Evolutionary conservation across 1,284 basidiomycete species (phyloP).

Genomic region (Vanrija pseudolonga): DNA sequence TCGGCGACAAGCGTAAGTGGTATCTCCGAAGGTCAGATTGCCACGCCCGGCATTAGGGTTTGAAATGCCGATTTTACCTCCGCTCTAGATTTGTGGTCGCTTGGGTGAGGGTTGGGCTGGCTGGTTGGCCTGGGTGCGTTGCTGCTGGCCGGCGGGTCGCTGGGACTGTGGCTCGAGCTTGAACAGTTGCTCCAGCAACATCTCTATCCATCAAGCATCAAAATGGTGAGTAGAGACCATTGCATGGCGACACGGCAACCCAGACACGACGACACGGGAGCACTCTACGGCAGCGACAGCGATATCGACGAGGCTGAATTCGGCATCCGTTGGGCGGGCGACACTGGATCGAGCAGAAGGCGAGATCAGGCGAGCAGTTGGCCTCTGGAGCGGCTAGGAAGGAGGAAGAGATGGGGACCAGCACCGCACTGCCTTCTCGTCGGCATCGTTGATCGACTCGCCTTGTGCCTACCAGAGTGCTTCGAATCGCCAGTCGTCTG

Average conservation of each 20-base stretch:
- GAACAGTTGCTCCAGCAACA: conserved; percentile 1
- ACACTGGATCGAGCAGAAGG: not conserved
- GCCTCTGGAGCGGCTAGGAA: not conserved
- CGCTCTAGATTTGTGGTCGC: not conserved
- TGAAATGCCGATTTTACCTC: no score
- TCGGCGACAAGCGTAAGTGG: no score
- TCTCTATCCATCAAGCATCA: conserved; percentile 11
- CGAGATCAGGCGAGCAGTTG: not conserved
- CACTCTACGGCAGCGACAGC: not conserved
- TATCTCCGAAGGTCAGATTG: no score
- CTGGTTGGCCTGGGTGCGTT: not conserved
- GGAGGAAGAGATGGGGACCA: not conserved
- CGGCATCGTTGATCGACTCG: no score
- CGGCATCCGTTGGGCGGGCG: not conserved
- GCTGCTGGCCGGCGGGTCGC: not conserved
- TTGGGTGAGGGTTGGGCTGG: conserved; percentile 4
- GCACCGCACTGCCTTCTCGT: no score
- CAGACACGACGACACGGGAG: not conserved
- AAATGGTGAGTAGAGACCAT: conserved; percentile 15
- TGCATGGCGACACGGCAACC: conserved; percentile 1
- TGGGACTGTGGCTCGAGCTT: not conserved
- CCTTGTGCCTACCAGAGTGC: no score
- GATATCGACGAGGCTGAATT: not conserved
- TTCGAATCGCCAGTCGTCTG: no score
- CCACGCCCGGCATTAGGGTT: no score